Base-by-base conservation (phyloP, 768 basidiomycete genomes). In the Lactifluus hygrophoroides region DNA sequence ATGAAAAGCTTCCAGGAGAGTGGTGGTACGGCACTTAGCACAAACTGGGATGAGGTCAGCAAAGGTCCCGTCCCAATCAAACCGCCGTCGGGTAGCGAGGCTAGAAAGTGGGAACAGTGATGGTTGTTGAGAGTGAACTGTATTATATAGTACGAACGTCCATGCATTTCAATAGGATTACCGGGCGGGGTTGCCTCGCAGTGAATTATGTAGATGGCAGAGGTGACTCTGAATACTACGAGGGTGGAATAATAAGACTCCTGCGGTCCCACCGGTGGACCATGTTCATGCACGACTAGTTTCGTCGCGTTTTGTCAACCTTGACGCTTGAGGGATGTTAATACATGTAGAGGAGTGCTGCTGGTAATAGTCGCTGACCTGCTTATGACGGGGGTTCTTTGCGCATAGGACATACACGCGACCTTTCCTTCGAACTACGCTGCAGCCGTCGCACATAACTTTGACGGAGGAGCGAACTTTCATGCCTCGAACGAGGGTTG, bases 1-100 rank as follows among this genome's bases (percentile, higher is more conserved):
- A 84, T 97, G 85, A 99, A 99, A 80, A 94, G 91, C 68, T 97
- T 90, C 71, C 77, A 80, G 60, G 95, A 99, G 76, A 92, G 90
- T 64, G 93, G 93, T 7, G 96, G 96, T 8, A 99, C 96, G 9
- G 87, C 92, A 0, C 76, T 99, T 40, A 94, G 90, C 73, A 99
- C 95, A 0, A 92, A 96, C 70, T 99, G 95, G 95, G 83, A 82
- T 5, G 90, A 93, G 62, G 92, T 99, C 16, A 75, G 70, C 61
- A 88, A 87, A 74, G 76, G 58, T 8, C 75, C 71, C 59, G 85
- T 90, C 3, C 81, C 86, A 34, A 85, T 93, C 35, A 85, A 87
- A 69, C 90, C 94, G 1, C 94, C 94, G 46, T 66, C 81, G 51
- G 93, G 93, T 4, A 80, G 85, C 58, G 89, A 93, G 70, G 89